These are phyloP conservation scores for Lecanosticta acicola DNA, from an alignment of 2,329 filamentous ascomycete species.

Conservation along the genomic window DNA sequence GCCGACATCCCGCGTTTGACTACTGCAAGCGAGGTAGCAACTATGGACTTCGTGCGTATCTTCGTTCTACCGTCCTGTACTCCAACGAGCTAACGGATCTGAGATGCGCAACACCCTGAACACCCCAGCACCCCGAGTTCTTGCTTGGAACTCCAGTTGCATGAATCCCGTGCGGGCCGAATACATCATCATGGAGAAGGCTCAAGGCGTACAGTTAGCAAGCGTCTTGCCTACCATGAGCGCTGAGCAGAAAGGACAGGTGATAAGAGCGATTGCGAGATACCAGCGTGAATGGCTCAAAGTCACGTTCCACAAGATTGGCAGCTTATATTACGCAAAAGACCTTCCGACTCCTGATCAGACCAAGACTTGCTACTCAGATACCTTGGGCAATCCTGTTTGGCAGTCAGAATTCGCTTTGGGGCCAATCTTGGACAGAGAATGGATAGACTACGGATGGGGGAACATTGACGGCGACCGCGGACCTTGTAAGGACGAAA, in stretches of 20 bases:
- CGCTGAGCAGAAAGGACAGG: slow-evolving; percentile 2
- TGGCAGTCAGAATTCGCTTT: slow-evolving; percentile 2
- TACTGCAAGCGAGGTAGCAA: slow-evolving; percentile 35
- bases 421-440: slow-evolving; percentile 8
- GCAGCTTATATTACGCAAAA: slow-evolving; percentile 7
- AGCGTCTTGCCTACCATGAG: slow-evolving; percentile 4
- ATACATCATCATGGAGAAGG: slow-evolving; percentile 10
- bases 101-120: slow-evolving; percentile 8
- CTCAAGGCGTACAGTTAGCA: slow-evolving; percentile 2
- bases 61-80: neutral
- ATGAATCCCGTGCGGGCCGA: slow-evolving; percentile 8
- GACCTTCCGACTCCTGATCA: slow-evolving; percentile 2
- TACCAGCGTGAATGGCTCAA: slow-evolving; percentile 5
- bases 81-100: neutral
- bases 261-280: slow-evolving; percentile 5
- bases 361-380: too few relatives aligned
- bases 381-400: neutral
- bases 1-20: slow-evolving; percentile 3
- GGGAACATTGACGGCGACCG: too few relatives aligned
- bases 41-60: slow-evolving; percentile 29
- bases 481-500: too few relatives aligned
- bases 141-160: slow-evolving; percentile 18
- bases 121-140: slow-evolving; percentile 20
- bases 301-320: slow-evolving; percentile 2
- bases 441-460: slow-evolving; percentile 6